These are phyloP conservation scores for Aurinia saxatilis DNA, from an alignment of 345 rosid species.

Conservation along the genomic window DNA sequence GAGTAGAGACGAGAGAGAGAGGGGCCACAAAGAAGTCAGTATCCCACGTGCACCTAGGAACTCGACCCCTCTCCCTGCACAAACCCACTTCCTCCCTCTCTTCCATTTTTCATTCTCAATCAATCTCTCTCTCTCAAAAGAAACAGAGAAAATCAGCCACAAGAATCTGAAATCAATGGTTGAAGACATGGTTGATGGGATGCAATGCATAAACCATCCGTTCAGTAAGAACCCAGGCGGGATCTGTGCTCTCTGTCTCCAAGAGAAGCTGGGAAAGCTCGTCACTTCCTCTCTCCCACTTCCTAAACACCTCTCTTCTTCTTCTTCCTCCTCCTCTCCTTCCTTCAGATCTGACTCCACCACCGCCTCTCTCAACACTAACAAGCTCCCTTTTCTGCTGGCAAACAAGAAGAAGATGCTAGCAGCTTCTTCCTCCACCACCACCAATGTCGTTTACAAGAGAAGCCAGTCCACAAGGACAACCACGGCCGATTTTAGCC, in stretches of 20 bases:
- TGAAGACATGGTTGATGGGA: slow-evolving; percentile 73
- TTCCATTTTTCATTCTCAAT: slow-evolving; percentile 22
- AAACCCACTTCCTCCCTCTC: slow-evolving; percentile 20
- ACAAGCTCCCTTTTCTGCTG: slow-evolving; percentile 49
- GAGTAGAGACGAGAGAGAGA: background rate
- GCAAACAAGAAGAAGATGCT: slow-evolving; percentile 57
- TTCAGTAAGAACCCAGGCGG: slow-evolving; percentile 83
- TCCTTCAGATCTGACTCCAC: slow-evolving; percentile 77
- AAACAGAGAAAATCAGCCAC: background rate
- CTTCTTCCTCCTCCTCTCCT: slow-evolving; percentile 55
- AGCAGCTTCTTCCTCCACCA: slow-evolving; percentile 37
- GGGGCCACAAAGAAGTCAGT: slow-evolving; percentile 37
- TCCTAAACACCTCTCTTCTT: slow-evolving; percentile 43
- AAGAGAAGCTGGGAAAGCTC: slow-evolving; percentile 93
- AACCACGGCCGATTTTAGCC: slow-evolving; percentile 37
- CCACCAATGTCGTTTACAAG: slow-evolving; percentile 45
- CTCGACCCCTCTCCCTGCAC: slow-evolving; percentile 31
- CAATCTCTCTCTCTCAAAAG: slow-evolving; percentile 16
- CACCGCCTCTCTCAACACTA: background rate
- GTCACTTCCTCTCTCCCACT: slow-evolving; percentile 83
- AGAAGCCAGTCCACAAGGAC: slow-evolving; percentile 70
- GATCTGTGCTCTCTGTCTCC: slow-evolving; percentile 97
- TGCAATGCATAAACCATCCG: slow-evolving; percentile 75
- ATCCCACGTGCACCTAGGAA: slow-evolving; percentile 59
- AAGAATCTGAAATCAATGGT: slow-evolving; percentile 26